Evolutionary conservation across 1,284 basidiomycete genomes (phyloP), one percentile per base, ranked within the genome.

Genomic region (Calocybe gambosa): DNA sequence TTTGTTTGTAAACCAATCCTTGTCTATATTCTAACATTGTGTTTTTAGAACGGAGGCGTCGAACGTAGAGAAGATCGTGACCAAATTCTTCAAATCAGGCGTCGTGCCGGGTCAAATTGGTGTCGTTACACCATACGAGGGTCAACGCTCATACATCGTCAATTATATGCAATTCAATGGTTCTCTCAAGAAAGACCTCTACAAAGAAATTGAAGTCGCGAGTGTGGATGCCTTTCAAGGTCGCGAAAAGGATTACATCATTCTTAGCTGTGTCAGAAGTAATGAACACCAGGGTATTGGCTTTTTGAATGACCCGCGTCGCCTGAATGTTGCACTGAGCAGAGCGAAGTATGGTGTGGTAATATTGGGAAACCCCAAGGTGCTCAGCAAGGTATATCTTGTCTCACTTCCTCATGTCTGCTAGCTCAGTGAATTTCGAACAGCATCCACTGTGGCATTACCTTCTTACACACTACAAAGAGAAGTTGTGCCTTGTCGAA

Each of bases 81-180:
- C 96, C 43, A 93, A 95, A 60, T 98, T 99, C 74, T 99, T 99
- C 87, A 97, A 97, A 65, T 93, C 95, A 0, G 95, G 96, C 40
- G 94, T 99, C 23, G 77, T 93, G 31, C 95, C 96, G 0, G 78
- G 74, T 47, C 95, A 99, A 63, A 99, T 99, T 59, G 96, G 96
- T 51, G 91, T 99, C 51, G 93, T 99, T 56, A 99, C 96, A 0
- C 96, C 96, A 0, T 99, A 99, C 67, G 96, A 99, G 65, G 96
- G 96, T 18, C 96, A 99, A 63, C 82, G 96, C n/a, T 95, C 93
- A 8, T 99, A 96, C 68, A 89, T 99, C 61, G 93, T 96, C 62
- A 95, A 93, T 63, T 97, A 97, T 67, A 99, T 99, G 96, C 96
- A 99, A 71, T 89, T 95, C 71, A 96, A 96, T 62, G 96, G 96